phyloP scores from a whole-genome alignment of 495 filamentous ascomycete genomes.

The Niebla homalea region DNA sequence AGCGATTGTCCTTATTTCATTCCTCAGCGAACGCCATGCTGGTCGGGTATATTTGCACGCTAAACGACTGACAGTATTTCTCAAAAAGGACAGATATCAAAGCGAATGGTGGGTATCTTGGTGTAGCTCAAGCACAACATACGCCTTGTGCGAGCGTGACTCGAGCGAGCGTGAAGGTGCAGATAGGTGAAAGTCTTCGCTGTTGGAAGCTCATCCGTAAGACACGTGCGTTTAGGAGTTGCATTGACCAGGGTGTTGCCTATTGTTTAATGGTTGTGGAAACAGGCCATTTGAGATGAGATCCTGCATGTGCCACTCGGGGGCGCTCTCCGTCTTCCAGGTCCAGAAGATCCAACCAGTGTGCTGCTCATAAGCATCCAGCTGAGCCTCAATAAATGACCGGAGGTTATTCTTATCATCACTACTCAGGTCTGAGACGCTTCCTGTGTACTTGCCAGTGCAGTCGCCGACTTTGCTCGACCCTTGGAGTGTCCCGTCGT shows the following conservation, averaged over 20 bases:
- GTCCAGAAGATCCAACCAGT: constrained; percentile 72
- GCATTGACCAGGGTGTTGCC: constrained; percentile 38
- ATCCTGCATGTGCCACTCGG: constrained; percentile 76
- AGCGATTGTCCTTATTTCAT: too few species aligned
- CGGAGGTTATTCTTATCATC: constrained; percentile 44
- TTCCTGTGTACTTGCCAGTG: constrained; percentile 41
- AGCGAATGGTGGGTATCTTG: too few species aligned
- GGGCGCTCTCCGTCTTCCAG: constrained; percentile 75
- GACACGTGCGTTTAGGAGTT: too few species aligned
- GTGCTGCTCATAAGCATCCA: constrained; percentile 58
- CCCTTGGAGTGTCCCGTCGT: constrained; percentile 34
- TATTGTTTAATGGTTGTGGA: constrained; percentile 42
- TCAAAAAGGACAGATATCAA: too few species aligned
- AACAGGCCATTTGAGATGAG: constrained; percentile 46
- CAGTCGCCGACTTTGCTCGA: constrained; percentile 42
- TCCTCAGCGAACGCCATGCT: too few species aligned
- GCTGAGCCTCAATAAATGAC: constrained; percentile 56
- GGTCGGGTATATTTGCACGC: too few species aligned
- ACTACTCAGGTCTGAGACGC: constrained; percentile 34
- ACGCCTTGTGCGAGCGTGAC: too few species aligned
- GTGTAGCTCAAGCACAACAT: too few species aligned
- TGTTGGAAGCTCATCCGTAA: too few species aligned
- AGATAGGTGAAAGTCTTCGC: too few species aligned
- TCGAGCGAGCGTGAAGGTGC: too few species aligned
- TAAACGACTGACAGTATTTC: too few species aligned